A percentile compares a stretch with the other conserved stretches of the same genome.
These are phyloP conservation scores for Hypoxylon subgilvum DNA, from an alignment of 495 filamentous ascomycete genomes.

Conservation along the genomic window DNA sequence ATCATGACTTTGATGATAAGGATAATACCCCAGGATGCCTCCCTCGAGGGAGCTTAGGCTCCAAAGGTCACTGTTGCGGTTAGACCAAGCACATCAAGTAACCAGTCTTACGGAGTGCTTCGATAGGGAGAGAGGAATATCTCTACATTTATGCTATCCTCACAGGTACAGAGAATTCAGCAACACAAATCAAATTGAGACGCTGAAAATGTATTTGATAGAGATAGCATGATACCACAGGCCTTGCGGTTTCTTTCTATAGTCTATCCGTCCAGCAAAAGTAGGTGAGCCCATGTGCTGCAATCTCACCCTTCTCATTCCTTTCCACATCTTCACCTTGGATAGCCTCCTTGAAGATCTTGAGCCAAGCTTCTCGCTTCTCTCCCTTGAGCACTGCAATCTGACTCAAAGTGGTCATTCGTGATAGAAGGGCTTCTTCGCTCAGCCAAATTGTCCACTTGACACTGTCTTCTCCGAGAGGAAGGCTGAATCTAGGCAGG, in stretches of 20 bases:
- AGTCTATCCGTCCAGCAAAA: conserved; percentile 58
- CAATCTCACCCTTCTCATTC: conserved; percentile 61
- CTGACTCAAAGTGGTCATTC: conserved; percentile 65
- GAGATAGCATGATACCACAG: too few species aligned
- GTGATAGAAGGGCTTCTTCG: conserved; percentile 60
- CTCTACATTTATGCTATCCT: too few species aligned
- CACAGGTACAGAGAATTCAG: too few species aligned
- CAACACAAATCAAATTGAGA: too few species aligned
- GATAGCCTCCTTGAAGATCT: conserved; percentile 51
- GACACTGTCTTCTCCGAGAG: conserved; percentile 44
- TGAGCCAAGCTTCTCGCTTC: conserved; percentile 54
- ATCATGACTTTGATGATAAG: neutral
- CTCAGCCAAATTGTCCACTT: conserved; percentile 56
- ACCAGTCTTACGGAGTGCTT: too few species aligned
- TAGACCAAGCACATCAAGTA: too few species aligned
- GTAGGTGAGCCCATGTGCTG: conserved; percentile 60
- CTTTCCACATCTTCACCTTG: conserved; percentile 49
- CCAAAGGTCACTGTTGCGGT: too few species aligned
- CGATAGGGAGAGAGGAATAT: too few species aligned
- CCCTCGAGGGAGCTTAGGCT: too few species aligned
- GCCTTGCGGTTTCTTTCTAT: conserved; percentile 16
- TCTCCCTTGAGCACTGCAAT: conserved; percentile 60
- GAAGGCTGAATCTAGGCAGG: conserved; percentile 58
- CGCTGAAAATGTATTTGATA: too few species aligned
- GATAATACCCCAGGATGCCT: neutral